Percentiles rank a stretch among this genome's conserved stretches.
Evolutionary conservation across 306 rosid species (phyloP).

Genomic region (Malus sieversii): DNA sequence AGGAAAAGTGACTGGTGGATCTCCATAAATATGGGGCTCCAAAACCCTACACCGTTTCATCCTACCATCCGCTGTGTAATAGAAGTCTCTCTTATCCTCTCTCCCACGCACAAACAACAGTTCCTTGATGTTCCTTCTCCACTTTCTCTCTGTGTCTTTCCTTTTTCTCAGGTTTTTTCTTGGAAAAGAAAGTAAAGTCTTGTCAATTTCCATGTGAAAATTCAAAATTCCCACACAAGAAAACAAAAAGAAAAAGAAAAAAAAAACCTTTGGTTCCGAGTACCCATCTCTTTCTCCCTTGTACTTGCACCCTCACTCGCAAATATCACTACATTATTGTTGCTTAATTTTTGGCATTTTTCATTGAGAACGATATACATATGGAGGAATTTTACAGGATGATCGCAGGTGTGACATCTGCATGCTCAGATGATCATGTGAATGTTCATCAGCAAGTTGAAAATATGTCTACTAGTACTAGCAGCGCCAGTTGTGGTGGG

Average conservation of each 20-base stretch:
- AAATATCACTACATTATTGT: not conserved
- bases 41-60: not conserved
- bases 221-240: not conserved
- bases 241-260: not conserved
- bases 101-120: not conserved
- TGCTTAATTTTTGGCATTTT: not conserved
- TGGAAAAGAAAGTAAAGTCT: slow-evolving; percentile 11
- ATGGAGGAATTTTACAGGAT: slow-evolving; percentile 18
- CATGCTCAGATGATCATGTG: slow-evolving; percentile 12
- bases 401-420: not conserved
- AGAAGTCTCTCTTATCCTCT: not conserved
- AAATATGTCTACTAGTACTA: slow-evolving; percentile 1
- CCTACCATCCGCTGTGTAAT: not conserved
- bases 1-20: not conserved
- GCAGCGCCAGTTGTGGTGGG: not conserved
- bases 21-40: slow-evolving; percentile 13
- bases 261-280: not conserved
- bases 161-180: slow-evolving; percentile 10
- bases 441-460: not conserved
- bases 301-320: not conserved
- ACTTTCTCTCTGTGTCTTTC: not conserved
- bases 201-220: not conserved
- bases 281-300: not conserved
- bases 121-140: not conserved
- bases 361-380: not conserved